These are phyloP conservation scores for Podospora anserina DNA, from an alignment of 495 filamentous ascomycete species.

Conservation along the genomic window DNA sequence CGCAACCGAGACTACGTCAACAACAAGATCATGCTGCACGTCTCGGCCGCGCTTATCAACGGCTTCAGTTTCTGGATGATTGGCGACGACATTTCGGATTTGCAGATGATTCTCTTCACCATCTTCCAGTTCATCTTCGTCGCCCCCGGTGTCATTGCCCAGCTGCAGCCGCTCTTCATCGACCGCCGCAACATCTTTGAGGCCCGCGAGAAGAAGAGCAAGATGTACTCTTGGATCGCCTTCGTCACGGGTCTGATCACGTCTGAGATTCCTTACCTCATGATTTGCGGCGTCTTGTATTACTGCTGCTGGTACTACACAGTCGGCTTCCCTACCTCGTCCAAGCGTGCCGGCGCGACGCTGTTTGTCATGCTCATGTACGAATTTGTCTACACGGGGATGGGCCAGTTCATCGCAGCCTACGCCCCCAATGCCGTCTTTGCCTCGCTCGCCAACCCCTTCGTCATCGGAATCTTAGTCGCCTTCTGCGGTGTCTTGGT, in stretches of 20 bases:
- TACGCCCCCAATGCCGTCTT: constrained; percentile 56
- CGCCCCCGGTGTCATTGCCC: constrained; percentile 46
- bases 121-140: constrained; percentile 64
- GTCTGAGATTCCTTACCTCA: constrained; percentile 57
- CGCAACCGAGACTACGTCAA: constrained; percentile 69
- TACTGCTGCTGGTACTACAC: constrained; percentile 61
- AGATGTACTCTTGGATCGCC: constrained; percentile 70
- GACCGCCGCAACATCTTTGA: constrained; percentile 66
- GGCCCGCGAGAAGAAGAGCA: constrained; percentile 66
- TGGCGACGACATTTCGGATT: constrained; percentile 58
- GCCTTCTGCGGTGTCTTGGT: constrained; percentile 56
- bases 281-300: constrained; percentile 55
- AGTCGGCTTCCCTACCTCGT: constrained; percentile 45
- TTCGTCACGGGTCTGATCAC: constrained; percentile 51
- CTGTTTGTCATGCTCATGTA: constrained; percentile 49
- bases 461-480: constrained; percentile 50
- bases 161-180: constrained; percentile 70
- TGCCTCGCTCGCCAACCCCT: constrained; percentile 50
- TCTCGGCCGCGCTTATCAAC: constrained; percentile 57
- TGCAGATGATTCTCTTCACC: constrained; percentile 71
- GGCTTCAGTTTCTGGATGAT: constrained; percentile 75
- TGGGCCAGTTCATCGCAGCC: constrained; percentile 44
- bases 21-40: constrained; percentile 49
- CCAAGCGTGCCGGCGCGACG: constrained; percentile 42
- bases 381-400: constrained; percentile 47